These are phyloP conservation scores for Fusarium buxicola DNA, from an alignment of 2,329 filamentous ascomycete genomes.

Conservation along the genomic window DNA sequence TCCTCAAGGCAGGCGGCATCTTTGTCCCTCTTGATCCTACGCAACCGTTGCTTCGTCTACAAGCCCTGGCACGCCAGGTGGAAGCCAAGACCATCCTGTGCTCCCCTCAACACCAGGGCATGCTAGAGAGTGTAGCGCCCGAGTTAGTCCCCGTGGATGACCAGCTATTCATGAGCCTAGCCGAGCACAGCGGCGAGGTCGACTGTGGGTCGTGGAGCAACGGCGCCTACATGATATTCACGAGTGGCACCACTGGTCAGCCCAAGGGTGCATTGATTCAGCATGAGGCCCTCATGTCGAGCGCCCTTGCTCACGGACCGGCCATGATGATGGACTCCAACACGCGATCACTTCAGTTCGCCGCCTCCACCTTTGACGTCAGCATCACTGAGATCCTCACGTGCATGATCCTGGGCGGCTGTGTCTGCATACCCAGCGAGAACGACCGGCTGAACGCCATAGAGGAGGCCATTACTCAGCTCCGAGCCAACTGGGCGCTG, in stretches of 20 bases:
- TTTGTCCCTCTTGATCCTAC: slow-evolving; percentile 42
- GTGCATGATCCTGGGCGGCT: slow-evolving; percentile 42
- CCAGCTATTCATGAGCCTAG: slow-evolving; percentile 18
- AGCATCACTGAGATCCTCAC: slow-evolving; percentile 43
- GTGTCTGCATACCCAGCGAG: slow-evolving; percentile 53
- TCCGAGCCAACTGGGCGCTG: slow-evolving; percentile 37
- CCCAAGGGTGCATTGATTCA: slow-evolving; percentile 40
- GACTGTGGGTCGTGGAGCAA: slow-evolving; percentile 21
- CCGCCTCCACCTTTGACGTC: slow-evolving; percentile 49
- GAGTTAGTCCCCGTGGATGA: slow-evolving; percentile 36
- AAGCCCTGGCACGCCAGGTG: slow-evolving; percentile 31
- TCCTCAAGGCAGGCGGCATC: slow-evolving; percentile 44
- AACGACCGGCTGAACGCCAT: slow-evolving; percentile 53
- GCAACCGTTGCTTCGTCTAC: slow-evolving; percentile 33
- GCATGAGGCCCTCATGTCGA: slow-evolving; percentile 36
- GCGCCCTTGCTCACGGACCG: slow-evolving; percentile 34
- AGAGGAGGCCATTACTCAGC: slow-evolving; percentile 25
- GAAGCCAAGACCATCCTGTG: slow-evolving; percentile 33
- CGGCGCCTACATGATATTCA: slow-evolving; percentile 42
- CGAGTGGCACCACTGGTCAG: slow-evolving; percentile 32
- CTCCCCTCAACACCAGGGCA: slow-evolving; percentile 33
- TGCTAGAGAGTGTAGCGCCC: slow-evolving; percentile 20
- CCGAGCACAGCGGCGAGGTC: background rate
- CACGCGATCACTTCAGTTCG: slow-evolving; percentile 50
- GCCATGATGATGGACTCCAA: slow-evolving; percentile 40